phyloP scores from a whole-genome alignment of 805 yeast species.

The Metschnikowia vanudenii region DNA sequence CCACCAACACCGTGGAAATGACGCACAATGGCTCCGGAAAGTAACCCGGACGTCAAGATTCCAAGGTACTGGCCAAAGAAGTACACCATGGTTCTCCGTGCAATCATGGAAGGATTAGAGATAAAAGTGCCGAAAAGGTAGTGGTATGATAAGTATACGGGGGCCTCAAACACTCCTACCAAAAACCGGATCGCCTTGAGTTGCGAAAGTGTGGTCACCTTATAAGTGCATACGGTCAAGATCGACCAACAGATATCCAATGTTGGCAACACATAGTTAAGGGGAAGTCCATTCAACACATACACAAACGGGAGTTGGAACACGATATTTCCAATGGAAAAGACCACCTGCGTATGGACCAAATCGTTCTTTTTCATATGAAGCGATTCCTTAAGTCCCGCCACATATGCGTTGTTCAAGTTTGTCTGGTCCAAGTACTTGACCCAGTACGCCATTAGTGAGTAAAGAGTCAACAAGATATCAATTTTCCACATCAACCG shows the following conservation, averaged over 20 bases:
- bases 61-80: constrained; percentile 31
- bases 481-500: constrained; percentile 32
- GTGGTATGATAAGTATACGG: constrained; percentile 27
- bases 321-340: constrained; percentile 25
- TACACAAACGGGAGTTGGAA: constrained; percentile 27
- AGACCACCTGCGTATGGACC: constrained; percentile 26
- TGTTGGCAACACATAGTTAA: constrained; percentile 22
- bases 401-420: constrained; percentile 28
- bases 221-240: constrained; percentile 23
- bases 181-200: constrained; percentile 27
- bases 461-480: constrained; percentile 25
- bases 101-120: constrained; percentile 25
- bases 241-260: constrained; percentile 24
- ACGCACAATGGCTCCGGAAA: constrained; percentile 24
- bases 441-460: constrained; percentile 34
- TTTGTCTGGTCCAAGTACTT: constrained; percentile 26
- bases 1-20: constrained; percentile 14
- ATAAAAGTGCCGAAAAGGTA: constrained; percentile 24
- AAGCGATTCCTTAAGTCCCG: constrained; percentile 25
- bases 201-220: constrained; percentile 18
- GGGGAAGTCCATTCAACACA: constrained; percentile 23
- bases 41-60: constrained; percentile 28
- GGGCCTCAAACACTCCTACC: constrained; percentile 27
- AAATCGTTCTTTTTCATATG: constrained; percentile 30
- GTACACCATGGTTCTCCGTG: constrained; percentile 27